A percentile compares a stretch with the other conserved stretches of the same genome.
Conservation (phyloP, 202 grass and related monocot genomes). For the Dendrocalamus latiflorus region DNA sequence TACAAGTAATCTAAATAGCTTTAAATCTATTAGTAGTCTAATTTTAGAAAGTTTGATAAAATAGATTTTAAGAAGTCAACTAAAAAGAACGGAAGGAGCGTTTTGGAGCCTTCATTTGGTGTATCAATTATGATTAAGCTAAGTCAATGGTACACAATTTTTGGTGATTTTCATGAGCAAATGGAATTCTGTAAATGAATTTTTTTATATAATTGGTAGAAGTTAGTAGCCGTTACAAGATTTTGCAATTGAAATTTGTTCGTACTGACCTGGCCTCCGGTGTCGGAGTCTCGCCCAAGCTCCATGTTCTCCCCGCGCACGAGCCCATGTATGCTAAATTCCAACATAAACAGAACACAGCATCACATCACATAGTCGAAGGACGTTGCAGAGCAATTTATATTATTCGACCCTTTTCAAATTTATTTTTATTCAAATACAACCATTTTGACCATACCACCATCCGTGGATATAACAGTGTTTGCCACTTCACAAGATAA, state of each 20-base stretch:
- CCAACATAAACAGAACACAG: not conserved
- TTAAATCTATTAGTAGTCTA: too few relatives aligned
- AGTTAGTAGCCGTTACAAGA: not conserved
- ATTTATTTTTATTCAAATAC: too few relatives aligned
- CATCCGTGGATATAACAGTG: too few relatives aligned
- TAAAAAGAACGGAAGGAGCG: too few relatives aligned
- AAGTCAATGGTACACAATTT: not conserved
- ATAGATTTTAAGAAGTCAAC: too few relatives aligned
- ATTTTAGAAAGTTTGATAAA: too few relatives aligned
- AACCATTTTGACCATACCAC: too few relatives aligned
- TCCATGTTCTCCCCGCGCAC: slow-evolving; percentile 96
- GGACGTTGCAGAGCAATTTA: too few relatives aligned
- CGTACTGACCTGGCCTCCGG: slow-evolving; percentile 66
- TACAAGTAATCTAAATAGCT: too few relatives aligned
- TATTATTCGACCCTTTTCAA: too few relatives aligned
- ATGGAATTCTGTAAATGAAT: not conserved
- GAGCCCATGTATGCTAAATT: slow-evolving; percentile 70
- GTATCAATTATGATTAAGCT: not conserved
- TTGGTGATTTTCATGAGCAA: not conserved
- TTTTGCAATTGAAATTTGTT: not conserved
- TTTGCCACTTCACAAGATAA: too few relatives aligned
- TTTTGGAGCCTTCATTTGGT: too few relatives aligned
- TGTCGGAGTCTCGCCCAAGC: slow-evolving; percentile 80
- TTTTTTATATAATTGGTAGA: not conserved
- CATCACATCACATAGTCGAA: not conserved